Evolutionary conservation across 176 grass and related monocot genomes (phyloP), one percentile per base, ranked within the genome.

Genomic region (Lolium perenne): DNA sequence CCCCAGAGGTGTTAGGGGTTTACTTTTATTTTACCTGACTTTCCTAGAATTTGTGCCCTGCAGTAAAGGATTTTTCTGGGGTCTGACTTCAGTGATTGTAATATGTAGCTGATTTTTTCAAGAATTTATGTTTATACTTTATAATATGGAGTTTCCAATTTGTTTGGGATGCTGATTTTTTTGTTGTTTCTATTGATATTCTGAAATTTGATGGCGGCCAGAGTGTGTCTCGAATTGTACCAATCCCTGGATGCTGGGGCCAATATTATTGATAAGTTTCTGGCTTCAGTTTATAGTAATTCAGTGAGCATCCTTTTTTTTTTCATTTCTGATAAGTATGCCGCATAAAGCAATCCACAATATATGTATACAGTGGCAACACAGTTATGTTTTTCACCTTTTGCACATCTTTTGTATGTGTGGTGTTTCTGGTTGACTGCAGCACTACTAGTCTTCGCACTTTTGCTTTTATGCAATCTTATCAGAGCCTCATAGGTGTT

Each of bases 21-120:
- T 79, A 18, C 16, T 72, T 73, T 38, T 48, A 12, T 64, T 47
- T 78, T 83, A 82, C 4, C 8, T 14, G 7, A 20, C 57, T 90
- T 81, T 25, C 59, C 22, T 90, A 57, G 45, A 79, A 73, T 46
- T 38, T 79, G 6, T 89, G 68, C 41, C 69, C 54, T 82, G 45
- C 21, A 18, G 63, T 54, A 78, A 71, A 69, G 35, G 26, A n/a
- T 29, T 46, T 11, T 38, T 22, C 0, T 25, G 32, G 10, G 38
- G 40, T 48, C 18, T 83, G 26, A 69, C 38, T 78, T 82, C 7
- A 74, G n/a, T 82, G n/a, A 35, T 64, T 45, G 11, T 62, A 88
- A 32, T 79, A 51, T 77, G 54, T 32, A 18, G 4, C 32, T 64
- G 8, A 16, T 73, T 25, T 64, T 64, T 41, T 35, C 32, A 29